A percentile compares a stretch with the other conserved stretches of the same genome.
Conservation (phyloP, 441 rosid species). For the Pelargonium citronellum region DNA sequence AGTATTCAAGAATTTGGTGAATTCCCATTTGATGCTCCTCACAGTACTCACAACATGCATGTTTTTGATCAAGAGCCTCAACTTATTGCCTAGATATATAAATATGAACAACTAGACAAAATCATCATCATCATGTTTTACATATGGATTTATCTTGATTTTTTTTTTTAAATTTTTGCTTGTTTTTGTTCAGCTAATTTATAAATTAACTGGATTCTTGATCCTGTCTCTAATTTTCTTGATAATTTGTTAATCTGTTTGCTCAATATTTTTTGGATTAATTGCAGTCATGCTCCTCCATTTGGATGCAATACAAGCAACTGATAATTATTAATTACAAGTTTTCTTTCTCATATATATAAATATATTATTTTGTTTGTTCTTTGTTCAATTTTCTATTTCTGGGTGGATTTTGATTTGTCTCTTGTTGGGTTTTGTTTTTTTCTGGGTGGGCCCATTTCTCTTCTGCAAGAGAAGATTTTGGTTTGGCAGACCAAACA, state of each 20-base stretch:
- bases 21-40: slow-evolving; percentile 45
- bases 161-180: no score
- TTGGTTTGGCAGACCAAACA: slow-evolving; percentile 31
- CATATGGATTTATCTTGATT: no score
- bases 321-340: neutral
- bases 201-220: no score
- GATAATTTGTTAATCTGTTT: no score
- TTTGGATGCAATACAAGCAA: slow-evolving; percentile 9
- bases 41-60: slow-evolving; percentile 22
- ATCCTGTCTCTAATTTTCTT: no score
- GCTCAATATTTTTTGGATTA: no score
- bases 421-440: slow-evolving; percentile 5
- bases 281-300: slow-evolving; percentile 6
- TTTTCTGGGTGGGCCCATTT: neutral
- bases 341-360: neutral
- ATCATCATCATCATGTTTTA: no score
- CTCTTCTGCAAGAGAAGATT: slow-evolving; percentile 2
- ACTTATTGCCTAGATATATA: slow-evolving; percentile 22
- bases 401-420: neutral
- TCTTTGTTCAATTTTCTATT: no score
- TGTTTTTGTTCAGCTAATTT: no score
- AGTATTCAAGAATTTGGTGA: slow-evolving; percentile 56
- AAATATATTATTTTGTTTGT: neutral
- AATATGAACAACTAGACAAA: no score
- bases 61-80: slow-evolving; percentile 34